These are phyloP conservation scores for Calocera viscosa DNA, from an alignment of 768 basidiomycete genomes.

Conservation along the genomic window DNA sequence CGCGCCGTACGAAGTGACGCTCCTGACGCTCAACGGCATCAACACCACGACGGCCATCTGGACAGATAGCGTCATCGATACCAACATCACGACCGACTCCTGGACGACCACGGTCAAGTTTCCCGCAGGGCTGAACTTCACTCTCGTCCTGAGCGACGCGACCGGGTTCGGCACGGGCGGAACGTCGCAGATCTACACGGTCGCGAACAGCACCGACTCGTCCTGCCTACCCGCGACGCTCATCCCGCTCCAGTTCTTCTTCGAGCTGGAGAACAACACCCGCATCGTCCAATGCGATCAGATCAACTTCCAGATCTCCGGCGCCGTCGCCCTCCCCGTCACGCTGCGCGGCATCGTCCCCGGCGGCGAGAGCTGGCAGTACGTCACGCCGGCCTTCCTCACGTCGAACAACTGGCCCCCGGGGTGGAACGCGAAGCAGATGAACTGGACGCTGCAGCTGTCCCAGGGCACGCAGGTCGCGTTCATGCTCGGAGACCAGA, in stretches of 20 bases:
- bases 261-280: slow-evolving; percentile 11
- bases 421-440: neutral
- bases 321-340: neutral
- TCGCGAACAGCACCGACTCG: slow-evolving; percentile 30
- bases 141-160: slow-evolving; percentile 36
- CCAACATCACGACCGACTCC: slow-evolving; percentile 33
- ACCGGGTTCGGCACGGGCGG: slow-evolving; percentile 14
- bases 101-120: slow-evolving; percentile 30
- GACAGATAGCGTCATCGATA: slow-evolving; percentile 43
- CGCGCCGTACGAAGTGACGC: slow-evolving; percentile 54
- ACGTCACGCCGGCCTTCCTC: neutral
- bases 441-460: neutral
- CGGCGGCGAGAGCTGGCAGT: slow-evolving; percentile 3
- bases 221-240: slow-evolving; percentile 24
- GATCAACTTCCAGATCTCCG: slow-evolving; percentile 1
- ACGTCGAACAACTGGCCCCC: neutral
- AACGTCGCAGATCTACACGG: slow-evolving; percentile 17
- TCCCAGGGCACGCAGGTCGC: neutral
- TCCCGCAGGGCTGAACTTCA: slow-evolving; percentile 45
- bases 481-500: slow-evolving; percentile 2
- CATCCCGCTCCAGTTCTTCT: slow-evolving; percentile 13
- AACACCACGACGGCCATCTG: slow-evolving; percentile 22
- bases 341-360: neutral
- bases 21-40: slow-evolving; percentile 55
- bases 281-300: neutral